Conservation (phyloP, 164 flowering plant species). For the Umbellularia californica region DNA sequence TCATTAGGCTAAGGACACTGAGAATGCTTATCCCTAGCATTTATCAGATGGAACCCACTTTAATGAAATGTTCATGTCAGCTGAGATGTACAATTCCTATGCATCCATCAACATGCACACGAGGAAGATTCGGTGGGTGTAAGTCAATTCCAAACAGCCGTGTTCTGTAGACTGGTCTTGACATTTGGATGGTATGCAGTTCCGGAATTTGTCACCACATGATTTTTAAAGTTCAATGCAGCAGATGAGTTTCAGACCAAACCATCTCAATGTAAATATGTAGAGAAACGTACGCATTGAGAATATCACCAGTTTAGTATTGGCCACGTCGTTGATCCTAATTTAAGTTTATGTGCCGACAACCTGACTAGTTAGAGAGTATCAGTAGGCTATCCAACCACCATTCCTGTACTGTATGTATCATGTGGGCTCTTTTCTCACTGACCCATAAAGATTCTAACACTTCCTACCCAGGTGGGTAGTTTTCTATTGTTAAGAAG, state of each 20-base stretch:
- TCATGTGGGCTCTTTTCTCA: background rate
- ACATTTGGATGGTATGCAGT: background rate
- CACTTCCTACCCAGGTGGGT: background rate
- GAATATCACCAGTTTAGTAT: background rate
- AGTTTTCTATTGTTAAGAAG: background rate
- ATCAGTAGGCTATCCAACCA: background rate
- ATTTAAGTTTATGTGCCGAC: background rate
- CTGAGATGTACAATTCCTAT: background rate
- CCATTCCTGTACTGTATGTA: background rate
- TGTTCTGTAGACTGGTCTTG: background rate
- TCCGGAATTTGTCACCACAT: background rate
- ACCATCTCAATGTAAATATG: background rate
- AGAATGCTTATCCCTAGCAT: constrained; percentile 2
- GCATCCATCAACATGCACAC: background rate
- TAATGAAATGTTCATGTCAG: constrained; percentile 1
- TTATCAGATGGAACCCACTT: constrained; percentile 3
- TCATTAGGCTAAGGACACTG: background rate
- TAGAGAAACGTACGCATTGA: background rate
- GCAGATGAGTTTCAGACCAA: background rate
- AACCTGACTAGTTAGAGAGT: background rate
- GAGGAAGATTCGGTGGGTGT: background rate
- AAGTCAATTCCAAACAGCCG: constrained; percentile 2
- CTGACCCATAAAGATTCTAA: background rate
- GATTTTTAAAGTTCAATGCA: background rate
- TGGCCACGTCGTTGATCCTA: background rate